Evolutionary conservation across 1,284 basidiomycete genomes (phyloP), one percentile per base, ranked within the genome.

Genomic region (Ustilago curta): DNA sequence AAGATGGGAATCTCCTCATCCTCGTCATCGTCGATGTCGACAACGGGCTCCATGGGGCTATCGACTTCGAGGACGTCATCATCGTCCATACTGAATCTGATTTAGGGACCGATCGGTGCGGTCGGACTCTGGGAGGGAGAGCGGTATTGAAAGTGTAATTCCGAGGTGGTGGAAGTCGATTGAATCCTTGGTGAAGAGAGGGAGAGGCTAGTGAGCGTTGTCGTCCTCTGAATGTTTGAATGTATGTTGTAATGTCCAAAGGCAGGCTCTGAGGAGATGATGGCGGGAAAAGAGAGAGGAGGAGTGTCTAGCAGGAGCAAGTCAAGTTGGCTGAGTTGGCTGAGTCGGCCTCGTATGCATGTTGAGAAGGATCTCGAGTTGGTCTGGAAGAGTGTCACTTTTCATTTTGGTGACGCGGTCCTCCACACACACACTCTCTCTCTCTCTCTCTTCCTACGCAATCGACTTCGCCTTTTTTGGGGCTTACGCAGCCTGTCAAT

Each of bases 41-140:
- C 66, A 35, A 69, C 57, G n/a, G 65, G 69, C 69, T 77, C 76
- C 76, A 77, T 77, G 6, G 76, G 76, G 60, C 68, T 71, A 47
- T 78, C 76, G 53, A 78, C 63, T 37, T 75, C 76, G 54, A 78
- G 76, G 18, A 76, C 50, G 45, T 78, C 72, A 27, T 78, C 76
- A 45, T 78, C 76, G 57, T 78, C 73, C 76, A 78, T 78, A 18
- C 11, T 45, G 37, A 23, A 40, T 14, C 18, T 25, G 9, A 4
- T 48, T 21, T 56, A n/a, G 12, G 16, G 32, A 27, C 18, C 14
- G 54, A 37, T 6, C 2, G 31, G 31, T 45, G 37, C 32, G 44
- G n/a, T 23, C 31, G 37, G 32, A 21, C 48, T 25, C 31, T 21
- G 11, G 32, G 21, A 37, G 48, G 5, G 16, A 8, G 32, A 35